A percentile compares a stretch with the other conserved stretches of the same genome.
Conservation (phyloP, 2,329 filamentous ascomycete species). For the Calonectria montana region DNA sequence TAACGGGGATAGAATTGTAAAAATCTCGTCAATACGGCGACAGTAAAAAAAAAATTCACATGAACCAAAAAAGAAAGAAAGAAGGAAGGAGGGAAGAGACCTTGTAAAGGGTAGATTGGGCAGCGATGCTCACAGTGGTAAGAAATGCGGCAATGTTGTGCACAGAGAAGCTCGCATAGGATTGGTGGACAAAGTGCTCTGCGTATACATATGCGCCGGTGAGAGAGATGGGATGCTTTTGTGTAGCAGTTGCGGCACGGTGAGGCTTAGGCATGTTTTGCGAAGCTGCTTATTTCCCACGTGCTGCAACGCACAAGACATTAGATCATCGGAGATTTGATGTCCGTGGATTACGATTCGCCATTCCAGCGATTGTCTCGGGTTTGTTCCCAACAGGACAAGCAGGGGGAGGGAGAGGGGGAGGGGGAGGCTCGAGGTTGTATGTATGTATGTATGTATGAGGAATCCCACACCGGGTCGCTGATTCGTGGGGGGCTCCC, state of each 20-base stretch:
- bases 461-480: not conserved
- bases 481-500: not conserved
- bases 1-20: slow-evolving; percentile 44
- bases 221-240: not conserved
- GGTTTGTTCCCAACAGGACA: not conserved
- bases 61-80: not conserved
- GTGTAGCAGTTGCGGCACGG: not conserved
- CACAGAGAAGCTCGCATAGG: not conserved
- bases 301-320: not conserved
- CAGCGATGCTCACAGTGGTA: not conserved
- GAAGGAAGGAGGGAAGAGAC: too few species aligned
- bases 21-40: slow-evolving; percentile 23
- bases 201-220: not conserved
- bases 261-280: not conserved
- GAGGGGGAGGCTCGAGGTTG: not conserved
- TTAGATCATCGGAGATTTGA: not conserved
- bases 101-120: not conserved
- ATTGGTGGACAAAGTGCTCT: slow-evolving; percentile 2
- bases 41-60: slow-evolving; percentile 3
- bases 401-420: not conserved
- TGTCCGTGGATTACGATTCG: not conserved
- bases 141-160: not conserved
- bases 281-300: not conserved
- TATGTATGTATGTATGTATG: too few species aligned
- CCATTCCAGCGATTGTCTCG: not conserved